These are phyloP conservation scores for Albifimbria verrucaria DNA, from an alignment of 2,329 filamentous ascomycete species.

Conservation along the genomic window DNA sequence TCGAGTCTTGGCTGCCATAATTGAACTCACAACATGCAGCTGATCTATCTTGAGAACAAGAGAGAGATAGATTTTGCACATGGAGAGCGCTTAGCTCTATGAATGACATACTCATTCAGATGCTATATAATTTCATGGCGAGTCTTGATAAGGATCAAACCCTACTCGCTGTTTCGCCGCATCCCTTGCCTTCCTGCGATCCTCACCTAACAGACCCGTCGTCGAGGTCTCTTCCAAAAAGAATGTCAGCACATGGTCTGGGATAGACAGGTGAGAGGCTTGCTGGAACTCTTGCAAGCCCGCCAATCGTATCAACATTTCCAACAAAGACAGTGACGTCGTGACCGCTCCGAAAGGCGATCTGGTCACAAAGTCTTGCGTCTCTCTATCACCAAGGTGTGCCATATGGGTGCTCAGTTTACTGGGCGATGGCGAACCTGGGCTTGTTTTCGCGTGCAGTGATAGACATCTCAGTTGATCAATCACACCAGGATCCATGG, in stretches of 20 bases:
- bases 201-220: constrained; percentile 45
- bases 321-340: constrained; percentile 69
- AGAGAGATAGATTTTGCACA: background rate
- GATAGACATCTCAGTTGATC: background rate
- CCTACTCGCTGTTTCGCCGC: constrained; percentile 49
- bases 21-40: background rate
- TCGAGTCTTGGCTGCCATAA: no score
- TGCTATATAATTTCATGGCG: constrained; percentile 18
- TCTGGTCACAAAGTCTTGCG: constrained; percentile 29
- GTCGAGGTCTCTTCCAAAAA: constrained; percentile 67
- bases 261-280: constrained; percentile 81
- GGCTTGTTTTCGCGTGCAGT: constrained; percentile 1
- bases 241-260: constrained; percentile 84
- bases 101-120: no score
- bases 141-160: constrained; percentile 55
- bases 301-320: constrained; percentile 81
- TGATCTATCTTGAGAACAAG: background rate
- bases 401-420: background rate
- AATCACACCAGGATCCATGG: background rate
- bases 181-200: constrained; percentile 38
- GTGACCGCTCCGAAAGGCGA: constrained; percentile 51
- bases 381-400: constrained; percentile 6
- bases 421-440: no score
- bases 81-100: background rate
- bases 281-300: constrained; percentile 92